Evolutionary conservation across 208 protist species (phyloP).

Genomic region (Leishmania major): DNA sequence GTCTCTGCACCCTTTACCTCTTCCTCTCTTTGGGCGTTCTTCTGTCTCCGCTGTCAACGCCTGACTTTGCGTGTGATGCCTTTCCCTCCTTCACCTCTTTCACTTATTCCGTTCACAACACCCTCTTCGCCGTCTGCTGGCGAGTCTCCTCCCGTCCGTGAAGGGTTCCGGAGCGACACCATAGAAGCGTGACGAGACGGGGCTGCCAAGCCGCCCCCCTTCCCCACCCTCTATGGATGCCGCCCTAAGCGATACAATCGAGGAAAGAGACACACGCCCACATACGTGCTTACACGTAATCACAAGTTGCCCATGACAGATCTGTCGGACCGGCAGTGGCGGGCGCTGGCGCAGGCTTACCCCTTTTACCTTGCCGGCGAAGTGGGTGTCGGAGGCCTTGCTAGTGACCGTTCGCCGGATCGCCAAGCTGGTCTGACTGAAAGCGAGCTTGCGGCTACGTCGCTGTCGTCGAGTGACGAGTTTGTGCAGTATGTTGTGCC

Average conservation of each 20-base stretch:
- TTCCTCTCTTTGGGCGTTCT: background rate
- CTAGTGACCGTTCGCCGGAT: background rate
- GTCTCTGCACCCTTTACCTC: background rate
- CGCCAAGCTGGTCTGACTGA: background rate
- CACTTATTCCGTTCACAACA: background rate
- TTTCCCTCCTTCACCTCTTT: background rate
- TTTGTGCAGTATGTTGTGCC: conserved; percentile 32
- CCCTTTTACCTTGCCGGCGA: conserved; percentile 24
- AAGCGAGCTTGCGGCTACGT: background rate
- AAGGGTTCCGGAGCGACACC: background rate
- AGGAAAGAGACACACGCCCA: background rate
- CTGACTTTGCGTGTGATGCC: background rate
- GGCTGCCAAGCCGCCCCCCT: background rate
- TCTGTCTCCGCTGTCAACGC: background rate
- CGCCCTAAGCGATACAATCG: background rate
- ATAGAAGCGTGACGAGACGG: background rate
- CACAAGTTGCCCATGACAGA: conserved; percentile 2
- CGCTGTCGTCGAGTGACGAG: background rate
- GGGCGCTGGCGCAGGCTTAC: conserved; percentile 40
- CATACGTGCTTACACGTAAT: background rate
- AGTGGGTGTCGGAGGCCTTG: background rate
- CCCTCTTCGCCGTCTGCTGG: background rate
- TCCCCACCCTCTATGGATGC: background rate
- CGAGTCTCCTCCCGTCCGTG: background rate
- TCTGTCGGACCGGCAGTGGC: conserved; percentile 43